phyloP scores from a whole-genome alignment of 805 yeast genomes.

The Hanseniaspora vineae region DNA sequence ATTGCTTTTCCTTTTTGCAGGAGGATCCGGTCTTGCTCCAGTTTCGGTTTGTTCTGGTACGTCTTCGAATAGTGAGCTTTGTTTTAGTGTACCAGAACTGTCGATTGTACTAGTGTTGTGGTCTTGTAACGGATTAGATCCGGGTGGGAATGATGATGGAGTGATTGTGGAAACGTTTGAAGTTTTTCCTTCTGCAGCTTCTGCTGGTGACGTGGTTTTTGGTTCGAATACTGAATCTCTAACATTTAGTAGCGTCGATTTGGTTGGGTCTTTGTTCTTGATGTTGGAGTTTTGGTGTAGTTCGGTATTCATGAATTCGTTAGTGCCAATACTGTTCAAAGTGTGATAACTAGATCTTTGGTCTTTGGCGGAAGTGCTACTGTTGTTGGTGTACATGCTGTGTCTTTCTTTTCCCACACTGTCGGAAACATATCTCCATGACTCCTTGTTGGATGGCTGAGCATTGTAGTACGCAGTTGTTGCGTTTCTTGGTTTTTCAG shows the following conservation, averaged over 20 bases:
- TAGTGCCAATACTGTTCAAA: constrained; percentile 74
- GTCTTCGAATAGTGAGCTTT: background rate
- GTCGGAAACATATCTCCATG: constrained; percentile 42
- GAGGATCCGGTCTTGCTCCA: background rate
- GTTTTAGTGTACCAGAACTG: background rate
- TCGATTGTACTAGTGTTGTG: background rate
- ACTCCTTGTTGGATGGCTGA: constrained; percentile 29
- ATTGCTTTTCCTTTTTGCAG: constrained; percentile 22
- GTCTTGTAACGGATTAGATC: background rate
- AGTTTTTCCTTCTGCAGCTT: background rate
- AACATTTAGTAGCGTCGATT: constrained; percentile 24
- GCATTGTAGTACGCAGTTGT: constrained; percentile 23
- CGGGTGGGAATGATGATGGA: background rate
- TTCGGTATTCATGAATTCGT: constrained; percentile 58
- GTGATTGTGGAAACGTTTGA: background rate
- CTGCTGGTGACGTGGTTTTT: constrained; percentile 1
- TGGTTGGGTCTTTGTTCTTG: constrained; percentile 46
- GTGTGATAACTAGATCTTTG: constrained; percentile 58
- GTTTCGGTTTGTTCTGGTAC: background rate
- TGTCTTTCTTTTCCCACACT: constrained; percentile 6
- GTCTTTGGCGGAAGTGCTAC: constrained; percentile 15
- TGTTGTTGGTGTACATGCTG: constrained; percentile 3
- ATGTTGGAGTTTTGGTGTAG: constrained; percentile 27
- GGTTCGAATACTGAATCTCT: constrained; percentile 28
- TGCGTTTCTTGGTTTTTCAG: constrained; percentile 11